A percentile compares a stretch with the other conserved stretches of the same genome.
These are phyloP conservation scores for Pseudotsuga menziesii DNA, from an alignment of 75 land plant genomes.

Conservation along the genomic window DNA sequence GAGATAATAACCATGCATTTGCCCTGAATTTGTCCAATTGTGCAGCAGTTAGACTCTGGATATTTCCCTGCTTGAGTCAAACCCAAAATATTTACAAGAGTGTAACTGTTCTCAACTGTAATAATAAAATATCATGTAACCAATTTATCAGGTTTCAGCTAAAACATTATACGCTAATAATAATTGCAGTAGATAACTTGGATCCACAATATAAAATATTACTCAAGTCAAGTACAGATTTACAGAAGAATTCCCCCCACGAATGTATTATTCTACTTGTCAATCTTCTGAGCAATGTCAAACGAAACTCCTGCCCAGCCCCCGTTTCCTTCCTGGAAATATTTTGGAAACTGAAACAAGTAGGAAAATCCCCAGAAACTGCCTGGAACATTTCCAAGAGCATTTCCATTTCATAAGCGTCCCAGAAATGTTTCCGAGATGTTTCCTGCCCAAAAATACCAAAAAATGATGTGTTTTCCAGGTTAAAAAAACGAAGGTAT, in stretches of 20 bases:
- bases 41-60: constrained; percentile 62
- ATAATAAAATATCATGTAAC: not conserved
- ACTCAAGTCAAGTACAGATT: not conserved
- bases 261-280: not conserved
- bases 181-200: not conserved
- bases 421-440: too few species aligned
- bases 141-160: not conserved
- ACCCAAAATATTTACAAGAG: not conserved
- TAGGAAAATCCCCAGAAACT: too few species aligned
- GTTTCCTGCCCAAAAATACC: too few species aligned
- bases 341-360: too few species aligned
- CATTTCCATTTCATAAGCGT: too few species aligned
- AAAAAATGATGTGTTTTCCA: too few species aligned
- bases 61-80: constrained; percentile 64
- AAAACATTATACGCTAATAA: not conserved
- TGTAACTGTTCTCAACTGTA: not conserved
- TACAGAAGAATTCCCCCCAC: not conserved
- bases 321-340: too few species aligned
- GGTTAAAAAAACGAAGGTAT: too few species aligned
- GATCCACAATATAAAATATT: not conserved
- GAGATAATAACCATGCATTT: constrained; percentile 89
- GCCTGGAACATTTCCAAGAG: too few species aligned
- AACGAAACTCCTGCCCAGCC: not conserved
- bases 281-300: not conserved
- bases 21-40: constrained; percentile 80